Conservation (phyloP, 805 yeast genomes). For the Candida maris region DNA sequence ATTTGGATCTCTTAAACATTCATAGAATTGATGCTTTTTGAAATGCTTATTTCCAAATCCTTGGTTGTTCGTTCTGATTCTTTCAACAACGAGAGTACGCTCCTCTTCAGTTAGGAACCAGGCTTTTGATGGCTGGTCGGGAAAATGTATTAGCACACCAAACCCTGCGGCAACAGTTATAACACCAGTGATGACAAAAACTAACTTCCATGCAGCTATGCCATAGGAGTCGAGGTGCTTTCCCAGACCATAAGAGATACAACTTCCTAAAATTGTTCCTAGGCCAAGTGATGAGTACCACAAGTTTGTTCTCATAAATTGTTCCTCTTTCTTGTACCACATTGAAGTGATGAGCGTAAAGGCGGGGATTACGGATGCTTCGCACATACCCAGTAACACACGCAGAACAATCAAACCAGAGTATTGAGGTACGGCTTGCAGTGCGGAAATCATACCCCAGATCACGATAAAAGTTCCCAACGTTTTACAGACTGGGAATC, state of each 20-base stretch:
- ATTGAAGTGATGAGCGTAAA: constrained; percentile 36
- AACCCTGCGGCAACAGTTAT: constrained; percentile 52
- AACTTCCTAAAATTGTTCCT: constrained; percentile 39
- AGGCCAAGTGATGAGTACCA: constrained; percentile 22
- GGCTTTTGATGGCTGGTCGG: constrained; percentile 49
- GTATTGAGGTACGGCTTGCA: constrained; percentile 42
- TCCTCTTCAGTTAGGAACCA: constrained; percentile 38
- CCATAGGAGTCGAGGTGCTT: constrained; percentile 37
- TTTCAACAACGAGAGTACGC: constrained; percentile 32
- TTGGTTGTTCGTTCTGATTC: constrained; percentile 20
- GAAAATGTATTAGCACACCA: constrained; percentile 46
- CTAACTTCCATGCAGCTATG: constrained; percentile 55
- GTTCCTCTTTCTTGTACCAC: constrained; percentile 32
- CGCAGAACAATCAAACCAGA: constrained; percentile 45
- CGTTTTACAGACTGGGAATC: constrained; percentile 19
- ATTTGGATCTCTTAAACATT: constrained; percentile 27
- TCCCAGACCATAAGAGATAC: constrained; percentile 45
- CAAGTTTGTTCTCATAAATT: constrained; percentile 21
- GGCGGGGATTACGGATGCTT: constrained; percentile 32
- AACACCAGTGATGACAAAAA: constrained; percentile 60
- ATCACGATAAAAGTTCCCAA: constrained; percentile 42
- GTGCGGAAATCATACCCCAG: constrained; percentile 47
- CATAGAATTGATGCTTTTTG: constrained; percentile 28
- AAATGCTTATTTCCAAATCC: constrained; percentile 28
- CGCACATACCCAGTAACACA: constrained; percentile 45